Conservation (phyloP, 106 monocot species). For the Dioscorea zingiberensis region DNA sequence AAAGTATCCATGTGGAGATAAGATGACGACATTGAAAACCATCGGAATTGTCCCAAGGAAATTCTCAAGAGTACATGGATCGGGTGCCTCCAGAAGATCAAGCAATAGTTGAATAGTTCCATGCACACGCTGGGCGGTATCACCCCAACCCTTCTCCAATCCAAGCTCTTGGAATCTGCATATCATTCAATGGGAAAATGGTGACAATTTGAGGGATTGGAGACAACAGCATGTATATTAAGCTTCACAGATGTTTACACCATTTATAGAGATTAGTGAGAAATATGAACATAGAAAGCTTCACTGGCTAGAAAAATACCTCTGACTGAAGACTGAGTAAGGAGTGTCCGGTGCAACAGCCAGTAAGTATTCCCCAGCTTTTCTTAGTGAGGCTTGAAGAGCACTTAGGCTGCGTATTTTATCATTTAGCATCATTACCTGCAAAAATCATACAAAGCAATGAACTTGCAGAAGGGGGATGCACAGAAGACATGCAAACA, state of each 20-base stretch:
- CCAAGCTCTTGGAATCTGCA: slow-evolving; percentile 54
- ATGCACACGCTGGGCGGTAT: slow-evolving; percentile 33
- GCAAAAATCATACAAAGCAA: slow-evolving; percentile 1
- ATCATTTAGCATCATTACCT: slow-evolving; percentile 74
- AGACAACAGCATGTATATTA: too few relatives aligned
- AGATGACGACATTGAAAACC: slow-evolving; percentile 87
- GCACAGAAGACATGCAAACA: not conserved
- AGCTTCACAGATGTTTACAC: too few relatives aligned
- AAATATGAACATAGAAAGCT: too few relatives aligned
- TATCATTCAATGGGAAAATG: slow-evolving; percentile 3
- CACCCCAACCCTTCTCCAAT: slow-evolving; percentile 86
- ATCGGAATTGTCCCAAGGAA: slow-evolving; percentile 65
- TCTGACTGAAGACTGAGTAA: slow-evolving; percentile 50
- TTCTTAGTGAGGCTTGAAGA: slow-evolving; percentile 54
- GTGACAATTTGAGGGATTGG: too few relatives aligned
- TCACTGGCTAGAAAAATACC: slow-evolving; percentile 14
- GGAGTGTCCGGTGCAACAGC: slow-evolving; percentile 52
- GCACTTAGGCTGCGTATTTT: slow-evolving; percentile 52
- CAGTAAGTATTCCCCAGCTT: slow-evolving; percentile 55
- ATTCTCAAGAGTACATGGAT: slow-evolving; percentile 66
- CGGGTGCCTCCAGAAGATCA: slow-evolving; percentile 86
- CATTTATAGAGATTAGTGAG: too few relatives aligned
- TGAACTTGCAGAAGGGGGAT: not conserved
- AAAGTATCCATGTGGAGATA: slow-evolving; percentile 89
- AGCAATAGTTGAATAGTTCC: slow-evolving; percentile 58